Conservation (phyloP, 306 rosid genomes). For the Acacia confusa region DNA sequence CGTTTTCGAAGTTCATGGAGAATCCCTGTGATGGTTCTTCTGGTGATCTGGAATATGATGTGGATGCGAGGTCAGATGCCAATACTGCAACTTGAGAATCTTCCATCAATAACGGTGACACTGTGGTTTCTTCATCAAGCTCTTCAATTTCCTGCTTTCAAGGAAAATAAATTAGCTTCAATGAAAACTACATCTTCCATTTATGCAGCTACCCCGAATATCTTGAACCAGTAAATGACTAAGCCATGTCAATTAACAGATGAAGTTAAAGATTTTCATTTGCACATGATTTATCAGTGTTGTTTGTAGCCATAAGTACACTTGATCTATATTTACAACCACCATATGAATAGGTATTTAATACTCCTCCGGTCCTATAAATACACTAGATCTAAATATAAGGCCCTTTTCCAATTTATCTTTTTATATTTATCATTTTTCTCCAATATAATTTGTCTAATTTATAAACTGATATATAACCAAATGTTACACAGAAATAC, state of each 20-base stretch:
- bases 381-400: too few species aligned
- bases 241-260: not conserved
- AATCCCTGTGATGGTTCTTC: slow-evolving; percentile 36
- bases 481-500: too few species aligned
- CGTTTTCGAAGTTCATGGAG: slow-evolving; percentile 27
- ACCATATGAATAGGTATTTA: not conserved
- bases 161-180: slow-evolving; percentile 18
- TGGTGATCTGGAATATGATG: slow-evolving; percentile 29
- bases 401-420: too few species aligned
- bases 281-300: not conserved
- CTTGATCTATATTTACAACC: not conserved
- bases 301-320: not conserved
- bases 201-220: not conserved
- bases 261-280: not conserved
- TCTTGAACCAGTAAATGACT: not conserved
- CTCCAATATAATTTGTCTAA: too few species aligned
- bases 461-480: too few species aligned
- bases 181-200: not conserved
- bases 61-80: slow-evolving; percentile 41
- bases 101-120: slow-evolving; percentile 33
- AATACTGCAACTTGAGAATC: slow-evolving; percentile 32
- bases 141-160: slow-evolving; percentile 60
- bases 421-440: too few species aligned
- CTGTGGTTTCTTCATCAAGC: slow-evolving; percentile 35
- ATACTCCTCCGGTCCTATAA: too few species aligned